Conservation (phyloP, 2,329 filamentous ascomycete species). For the Cladosporium sp. region DNA sequence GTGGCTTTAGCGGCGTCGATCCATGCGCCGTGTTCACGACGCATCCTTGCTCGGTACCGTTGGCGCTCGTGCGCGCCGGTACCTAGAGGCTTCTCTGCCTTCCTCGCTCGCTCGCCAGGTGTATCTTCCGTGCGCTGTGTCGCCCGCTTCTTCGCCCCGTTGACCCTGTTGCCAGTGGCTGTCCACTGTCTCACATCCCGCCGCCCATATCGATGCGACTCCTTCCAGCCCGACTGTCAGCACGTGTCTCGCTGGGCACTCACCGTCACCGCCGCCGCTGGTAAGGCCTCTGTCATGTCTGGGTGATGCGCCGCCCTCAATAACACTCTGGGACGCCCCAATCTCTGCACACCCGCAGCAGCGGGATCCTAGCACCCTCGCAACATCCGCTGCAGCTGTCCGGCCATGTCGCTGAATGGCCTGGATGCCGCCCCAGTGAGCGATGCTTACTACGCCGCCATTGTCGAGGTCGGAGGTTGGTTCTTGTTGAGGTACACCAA, state of each 20-base stretch:
- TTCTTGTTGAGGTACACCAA: slow-evolving; percentile 88
- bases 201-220: neutral
- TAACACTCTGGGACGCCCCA: neutral
- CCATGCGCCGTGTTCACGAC: neutral
- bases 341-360: slow-evolving; percentile 15
- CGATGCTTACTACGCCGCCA: slow-evolving; percentile 77
- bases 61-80: neutral
- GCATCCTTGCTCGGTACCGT: neutral
- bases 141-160: slow-evolving; percentile 3
- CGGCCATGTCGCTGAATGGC: slow-evolving; percentile 88
- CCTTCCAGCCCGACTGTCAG: neutral
- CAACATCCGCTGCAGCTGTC: slow-evolving; percentile 11
- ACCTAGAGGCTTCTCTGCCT: too few species aligned
- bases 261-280: neutral
- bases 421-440: slow-evolving; percentile 75
- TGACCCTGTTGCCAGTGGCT: neutral
- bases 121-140: neutral
- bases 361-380: slow-evolving; percentile 10
- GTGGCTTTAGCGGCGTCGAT: neutral
- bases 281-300: neutral
- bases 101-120: too few species aligned
- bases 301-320: slow-evolving; percentile 5
- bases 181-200: neutral
- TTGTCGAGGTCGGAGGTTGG: slow-evolving; percentile 89
- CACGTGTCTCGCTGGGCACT: neutral